These are phyloP conservation scores for Aechmea fasciata DNA, from an alignment of 176 grass and related monocot species.

Conservation along the genomic window DNA sequence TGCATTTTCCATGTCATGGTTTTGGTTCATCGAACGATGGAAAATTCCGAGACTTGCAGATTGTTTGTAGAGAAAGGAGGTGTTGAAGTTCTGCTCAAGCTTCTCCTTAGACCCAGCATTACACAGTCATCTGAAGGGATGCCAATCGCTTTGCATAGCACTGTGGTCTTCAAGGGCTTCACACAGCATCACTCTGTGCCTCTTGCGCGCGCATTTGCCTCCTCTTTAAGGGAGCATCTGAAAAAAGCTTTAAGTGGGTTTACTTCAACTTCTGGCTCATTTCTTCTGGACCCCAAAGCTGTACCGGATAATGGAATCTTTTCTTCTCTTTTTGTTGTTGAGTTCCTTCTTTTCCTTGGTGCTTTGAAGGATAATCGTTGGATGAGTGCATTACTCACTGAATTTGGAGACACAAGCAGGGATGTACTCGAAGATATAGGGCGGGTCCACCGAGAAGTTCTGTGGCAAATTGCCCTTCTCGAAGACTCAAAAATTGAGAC, in stretches of 20 bases:
- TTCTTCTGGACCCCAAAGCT: constrained; percentile 19
- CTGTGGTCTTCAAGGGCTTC: constrained; percentile 95
- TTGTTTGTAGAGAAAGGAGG: constrained; percentile 95
- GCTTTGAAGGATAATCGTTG: constrained; percentile 91
- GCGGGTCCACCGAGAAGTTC: constrained; percentile 61
- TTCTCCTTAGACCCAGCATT: constrained; percentile 80
- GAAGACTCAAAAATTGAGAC: constrained; percentile 59
- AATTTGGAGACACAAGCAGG: constrained; percentile 79
- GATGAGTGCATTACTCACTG: constrained; percentile 82
- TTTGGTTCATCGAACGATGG: constrained; percentile 93
- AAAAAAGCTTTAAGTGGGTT: constrained; percentile 66
- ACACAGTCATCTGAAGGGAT: constrained; percentile 97
- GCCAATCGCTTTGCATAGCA: constrained; percentile 98
- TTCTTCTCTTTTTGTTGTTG: constrained; percentile 79
- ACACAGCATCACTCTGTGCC: constrained; percentile 90
- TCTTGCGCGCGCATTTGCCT: constrained; percentile 82
- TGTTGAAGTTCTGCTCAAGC: constrained; percentile 67
- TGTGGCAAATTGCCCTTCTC: constrained; percentile 65
- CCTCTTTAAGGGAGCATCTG: constrained; percentile 76
- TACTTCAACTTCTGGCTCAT: constrained; percentile 37
- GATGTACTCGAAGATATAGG: constrained; percentile 93
- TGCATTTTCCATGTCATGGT: constrained; percentile 98
- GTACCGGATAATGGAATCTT: constrained; percentile 38
- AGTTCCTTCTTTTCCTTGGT: constrained; percentile 89
- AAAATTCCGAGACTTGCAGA: constrained; percentile 92